Base-by-base conservation (phyloP, 2,329 filamentous ascomycete species). In the Daldinia eschscholtzii region DNA sequence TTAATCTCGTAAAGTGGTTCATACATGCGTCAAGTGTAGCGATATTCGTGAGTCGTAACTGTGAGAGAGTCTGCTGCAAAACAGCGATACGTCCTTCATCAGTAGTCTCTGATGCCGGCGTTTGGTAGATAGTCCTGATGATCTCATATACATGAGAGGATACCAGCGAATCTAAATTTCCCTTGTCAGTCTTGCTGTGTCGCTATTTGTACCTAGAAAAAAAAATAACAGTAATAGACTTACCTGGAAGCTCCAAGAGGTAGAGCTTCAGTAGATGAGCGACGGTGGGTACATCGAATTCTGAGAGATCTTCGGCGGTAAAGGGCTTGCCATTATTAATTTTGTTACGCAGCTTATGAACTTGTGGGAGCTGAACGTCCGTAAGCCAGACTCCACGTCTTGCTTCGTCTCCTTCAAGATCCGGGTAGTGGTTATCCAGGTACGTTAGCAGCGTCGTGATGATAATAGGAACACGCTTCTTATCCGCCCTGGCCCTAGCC, bases 71-170 rank as follows among this genome's bases (percentile, higher is more conserved):
- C 75, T 96, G 97, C 80, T 99, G 96, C 37, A 99, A 88, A 68
- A 98, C 93, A 61, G 94, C 92, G 71, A 99, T 88, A 60, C 96
- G 92, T 12, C 93, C 90, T 58, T 90, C 86, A 74, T 97, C 93
- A 3, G 90, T 89, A 15, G 89, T 87, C 64, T 97, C 93, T 46
- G 92, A 87, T 53, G 92, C 86, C 12, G 93, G 91, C 13, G 92
- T 94, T 53, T 90, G 91, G 83, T 99, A 99, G 72, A 99, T 97
- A 1, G 94, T 98, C 82, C 97, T 94, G 79, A 99, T 91, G 77
- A 99, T 98, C 83, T 99, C 97, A 80, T 99, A 99, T 65, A 99
- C 94, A 79, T 98, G 95, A 44, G 94, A 97, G 64, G 96, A 98
- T 69, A 99, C 95, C 70, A 99, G 87, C n/a, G 96, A 98, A 81